Conservation (phyloP, 345 rosid genomes). For the Gossypium turneri region DNA sequence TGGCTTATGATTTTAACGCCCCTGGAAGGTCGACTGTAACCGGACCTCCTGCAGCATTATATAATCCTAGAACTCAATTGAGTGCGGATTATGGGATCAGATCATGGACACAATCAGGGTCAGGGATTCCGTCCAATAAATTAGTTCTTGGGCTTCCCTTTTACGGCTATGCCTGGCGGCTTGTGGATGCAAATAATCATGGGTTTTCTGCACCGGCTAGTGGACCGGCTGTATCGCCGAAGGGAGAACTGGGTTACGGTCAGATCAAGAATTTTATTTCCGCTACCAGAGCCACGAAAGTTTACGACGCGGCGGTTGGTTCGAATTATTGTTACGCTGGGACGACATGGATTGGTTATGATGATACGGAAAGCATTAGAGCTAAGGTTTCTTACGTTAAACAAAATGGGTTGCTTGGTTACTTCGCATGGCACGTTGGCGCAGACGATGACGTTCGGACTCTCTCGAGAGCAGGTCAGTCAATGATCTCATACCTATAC, state of each 20-base stretch:
- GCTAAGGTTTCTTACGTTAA: slow-evolving; percentile 48
- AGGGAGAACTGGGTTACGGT: slow-evolving; percentile 32
- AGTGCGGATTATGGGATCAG: slow-evolving; percentile 53
- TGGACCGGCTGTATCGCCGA: slow-evolving; percentile 28
- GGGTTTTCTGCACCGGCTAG: slow-evolving; percentile 49
- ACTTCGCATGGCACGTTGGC: slow-evolving; percentile 69
- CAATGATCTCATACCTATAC: no score
- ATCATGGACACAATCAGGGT: slow-evolving; percentile 51
- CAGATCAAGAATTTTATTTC: slow-evolving; percentile 31
- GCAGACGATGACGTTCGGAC: slow-evolving; percentile 39
- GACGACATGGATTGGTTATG: slow-evolving; percentile 41
- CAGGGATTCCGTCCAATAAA: slow-evolving; percentile 42
- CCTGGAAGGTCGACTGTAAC: slow-evolving; percentile 41
- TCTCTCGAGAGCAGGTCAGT: slow-evolving; percentile 31
- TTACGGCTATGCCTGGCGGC: slow-evolving; percentile 58
- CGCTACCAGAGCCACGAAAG: slow-evolving; percentile 26
- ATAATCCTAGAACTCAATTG: slow-evolving; percentile 39
- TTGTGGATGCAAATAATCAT: slow-evolving; percentile 35
- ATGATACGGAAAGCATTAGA: slow-evolving; percentile 36
- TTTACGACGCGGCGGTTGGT: slow-evolving; percentile 31
- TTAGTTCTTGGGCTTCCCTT: slow-evolving; percentile 63
- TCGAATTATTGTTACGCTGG: slow-evolving; percentile 40
- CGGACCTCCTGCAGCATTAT: slow-evolving; percentile 61
- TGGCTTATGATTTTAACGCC: slow-evolving; percentile 59
- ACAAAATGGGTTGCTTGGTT: slow-evolving; percentile 53